Percentiles rank a stretch among this genome's conserved stretches.
Evolutionary conservation across 805 yeast genomes (phyloP).

Genomic region (Limtongia smithiae): DNA sequence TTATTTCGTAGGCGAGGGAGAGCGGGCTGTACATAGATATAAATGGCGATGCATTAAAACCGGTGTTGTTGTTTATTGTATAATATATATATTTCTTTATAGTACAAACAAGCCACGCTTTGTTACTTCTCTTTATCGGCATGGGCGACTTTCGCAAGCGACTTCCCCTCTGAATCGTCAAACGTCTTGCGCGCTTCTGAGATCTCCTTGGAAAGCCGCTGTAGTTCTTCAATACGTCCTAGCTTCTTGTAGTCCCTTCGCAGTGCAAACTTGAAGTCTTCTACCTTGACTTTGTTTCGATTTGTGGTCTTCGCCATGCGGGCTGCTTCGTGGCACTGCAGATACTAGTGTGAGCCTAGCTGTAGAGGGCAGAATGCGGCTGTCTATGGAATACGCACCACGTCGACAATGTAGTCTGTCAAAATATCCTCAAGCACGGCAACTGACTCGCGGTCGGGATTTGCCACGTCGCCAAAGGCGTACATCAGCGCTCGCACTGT

Average conservation of each 20-base stretch:
- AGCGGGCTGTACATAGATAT: background rate
- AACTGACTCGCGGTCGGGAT: constrained; percentile 63
- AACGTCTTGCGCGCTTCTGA: constrained; percentile 64
- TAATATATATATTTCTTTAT: background rate
- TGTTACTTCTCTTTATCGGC: background rate
- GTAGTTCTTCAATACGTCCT: constrained; percentile 65
- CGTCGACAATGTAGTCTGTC: constrained; percentile 58
- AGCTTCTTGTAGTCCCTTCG: constrained; percentile 63
- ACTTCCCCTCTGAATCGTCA: constrained; percentile 54
- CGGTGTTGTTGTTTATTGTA: background rate
- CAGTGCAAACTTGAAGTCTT: constrained; percentile 68
- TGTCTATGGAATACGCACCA: constrained; percentile 35
- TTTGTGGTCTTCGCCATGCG: constrained; percentile 49
- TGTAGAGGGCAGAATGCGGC: background rate
- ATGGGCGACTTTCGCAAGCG: constrained; percentile 32
- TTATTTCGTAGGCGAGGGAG: background rate
- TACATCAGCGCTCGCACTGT: constrained; percentile 54
- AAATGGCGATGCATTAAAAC: background rate
- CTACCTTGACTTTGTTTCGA: constrained; percentile 63
- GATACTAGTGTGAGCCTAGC: background rate
- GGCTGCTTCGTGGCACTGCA: constrained; percentile 50
- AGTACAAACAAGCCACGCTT: background rate
- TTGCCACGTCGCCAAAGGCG: constrained; percentile 70
- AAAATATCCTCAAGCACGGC: constrained; percentile 65
- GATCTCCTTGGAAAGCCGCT: constrained; percentile 57